Percentiles rank a stretch among this genome's conserved stretches.
phyloP scores from a whole-genome alignment of 1,284 basidiomycete genomes.

The Apiotrichum siamense region DNA sequence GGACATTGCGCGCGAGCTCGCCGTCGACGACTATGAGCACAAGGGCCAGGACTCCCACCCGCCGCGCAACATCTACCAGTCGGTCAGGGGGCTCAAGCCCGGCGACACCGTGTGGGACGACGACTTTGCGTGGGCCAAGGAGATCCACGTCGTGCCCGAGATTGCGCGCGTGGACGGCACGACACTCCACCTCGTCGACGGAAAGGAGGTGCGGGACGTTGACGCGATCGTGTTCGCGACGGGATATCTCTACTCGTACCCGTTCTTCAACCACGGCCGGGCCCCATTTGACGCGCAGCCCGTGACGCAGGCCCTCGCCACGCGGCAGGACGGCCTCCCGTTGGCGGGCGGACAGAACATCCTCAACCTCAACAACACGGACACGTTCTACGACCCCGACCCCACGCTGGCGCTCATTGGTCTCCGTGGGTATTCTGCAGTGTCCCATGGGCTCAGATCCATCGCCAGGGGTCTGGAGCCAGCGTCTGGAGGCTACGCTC shows the following conservation, averaged over 20 bases:
- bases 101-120: constrained; percentile 13
- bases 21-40: constrained; percentile 28
- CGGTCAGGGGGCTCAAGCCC: constrained; percentile 15
- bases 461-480: too few species aligned
- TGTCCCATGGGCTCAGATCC: too few species aligned
- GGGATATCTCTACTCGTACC: constrained; percentile 48
- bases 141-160: constrained; percentile 35
- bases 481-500: too few species aligned
- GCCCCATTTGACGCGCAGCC: constrained; percentile 18
- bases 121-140: constrained; percentile 30
- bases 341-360: constrained; percentile 20
- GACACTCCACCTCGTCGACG: constrained; percentile 9
- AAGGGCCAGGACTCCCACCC: constrained; percentile 13
- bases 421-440: constrained; percentile 31
- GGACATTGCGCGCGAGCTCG: constrained; percentile 52
- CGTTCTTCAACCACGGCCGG: constrained; percentile 37
- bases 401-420: constrained; percentile 42
- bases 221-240: constrained; percentile 50
- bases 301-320: constrained; percentile 12
- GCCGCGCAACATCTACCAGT: constrained; percentile 39
- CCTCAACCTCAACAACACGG: constrained; percentile 15
- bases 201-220: constrained; percentile 24
- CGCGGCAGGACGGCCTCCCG: constrained; percentile 7
- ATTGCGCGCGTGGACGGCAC: constrained; percentile 35
- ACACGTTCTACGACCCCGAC: constrained; percentile 44